Conservation (phyloP, 495 filamentous ascomycete genomes). For the Platismatia glauca region DNA sequence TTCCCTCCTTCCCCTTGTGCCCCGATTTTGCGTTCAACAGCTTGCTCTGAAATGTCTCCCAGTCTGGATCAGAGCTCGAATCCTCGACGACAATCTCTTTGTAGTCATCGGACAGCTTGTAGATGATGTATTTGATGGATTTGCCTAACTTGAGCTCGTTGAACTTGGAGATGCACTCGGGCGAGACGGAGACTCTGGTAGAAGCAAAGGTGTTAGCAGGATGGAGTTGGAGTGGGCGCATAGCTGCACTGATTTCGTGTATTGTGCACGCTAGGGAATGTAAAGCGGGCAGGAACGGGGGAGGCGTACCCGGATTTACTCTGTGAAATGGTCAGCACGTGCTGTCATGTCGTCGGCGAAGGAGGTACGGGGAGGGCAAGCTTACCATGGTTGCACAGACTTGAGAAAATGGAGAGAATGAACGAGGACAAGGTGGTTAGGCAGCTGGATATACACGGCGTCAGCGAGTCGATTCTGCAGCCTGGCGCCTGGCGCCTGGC, state of each 20-base stretch:
- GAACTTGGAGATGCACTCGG: conserved; percentile 74
- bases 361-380: not conserved
- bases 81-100: conserved; percentile 80
- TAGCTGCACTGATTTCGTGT: not conserved
- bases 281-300: conserved; percentile 18
- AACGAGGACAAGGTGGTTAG: not conserved
- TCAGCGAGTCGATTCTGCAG: conserved; percentile 2
- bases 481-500: conserved; percentile 8
- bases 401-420: not conserved
- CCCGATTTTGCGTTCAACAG: conserved; percentile 55
- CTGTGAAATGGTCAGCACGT: conserved; percentile 29
- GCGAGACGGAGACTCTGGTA: conserved; percentile 65
- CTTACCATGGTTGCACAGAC: conserved; percentile 6
- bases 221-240: conserved; percentile 6
- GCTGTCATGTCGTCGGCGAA: not conserved
- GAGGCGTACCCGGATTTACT: conserved; percentile 61
- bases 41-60: conserved; percentile 72
- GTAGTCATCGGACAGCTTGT: conserved; percentile 90
- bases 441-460: not conserved
- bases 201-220: not conserved
- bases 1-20: conserved; percentile 50
- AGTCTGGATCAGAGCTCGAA: conserved; percentile 53
- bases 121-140: conserved; percentile 90
- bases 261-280: conserved; percentile 15
- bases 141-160: conserved; percentile 87